phyloP scores from a whole-genome alignment of 2,329 filamentous ascomycete genomes.

The Fusarium globosum region DNA sequence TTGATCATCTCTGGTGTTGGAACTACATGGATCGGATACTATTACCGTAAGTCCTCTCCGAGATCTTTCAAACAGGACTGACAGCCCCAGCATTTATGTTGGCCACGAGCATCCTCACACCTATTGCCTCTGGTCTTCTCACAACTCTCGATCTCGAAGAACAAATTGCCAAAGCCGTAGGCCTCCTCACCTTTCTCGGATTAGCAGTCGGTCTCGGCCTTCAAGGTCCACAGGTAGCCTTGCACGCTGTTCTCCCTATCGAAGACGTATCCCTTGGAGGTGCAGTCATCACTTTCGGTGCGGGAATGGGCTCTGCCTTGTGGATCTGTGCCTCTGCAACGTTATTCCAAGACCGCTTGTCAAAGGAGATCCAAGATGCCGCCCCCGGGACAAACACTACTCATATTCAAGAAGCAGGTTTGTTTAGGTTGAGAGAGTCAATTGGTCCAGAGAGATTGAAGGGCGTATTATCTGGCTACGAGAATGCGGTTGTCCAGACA shows the following conservation, averaged over 20 bases:
- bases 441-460: constrained; percentile 23
- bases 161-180: constrained; percentile 35
- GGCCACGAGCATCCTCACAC: constrained; percentile 34
- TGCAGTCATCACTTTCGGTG: constrained; percentile 38
- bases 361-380: constrained; percentile 24
- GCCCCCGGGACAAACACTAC: constrained; percentile 21
- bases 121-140: constrained; percentile 36
- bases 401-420: constrained; percentile 11
- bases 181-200: constrained; percentile 35
- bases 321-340: constrained; percentile 44
- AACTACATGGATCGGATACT: constrained; percentile 37
- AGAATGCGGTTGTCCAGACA: constrained; percentile 38
- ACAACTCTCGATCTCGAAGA: constrained; percentile 37
- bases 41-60: constrained; percentile 23
- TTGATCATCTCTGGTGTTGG: constrained; percentile 40
- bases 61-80: rapidly evolving
- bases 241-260: constrained; percentile 31
- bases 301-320: constrained; percentile 38
- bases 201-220: constrained; percentile 37
- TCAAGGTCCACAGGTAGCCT: constrained; percentile 36
- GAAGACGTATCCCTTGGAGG: constrained; percentile 41
- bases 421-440: constrained; percentile 28
- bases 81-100: constrained; percentile 39
- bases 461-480: constrained; percentile 34
- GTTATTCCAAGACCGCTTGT: constrained; percentile 36